Conservation (phyloP, 1,139 yeast species). For the Yamadazyma blattariae region DNA sequence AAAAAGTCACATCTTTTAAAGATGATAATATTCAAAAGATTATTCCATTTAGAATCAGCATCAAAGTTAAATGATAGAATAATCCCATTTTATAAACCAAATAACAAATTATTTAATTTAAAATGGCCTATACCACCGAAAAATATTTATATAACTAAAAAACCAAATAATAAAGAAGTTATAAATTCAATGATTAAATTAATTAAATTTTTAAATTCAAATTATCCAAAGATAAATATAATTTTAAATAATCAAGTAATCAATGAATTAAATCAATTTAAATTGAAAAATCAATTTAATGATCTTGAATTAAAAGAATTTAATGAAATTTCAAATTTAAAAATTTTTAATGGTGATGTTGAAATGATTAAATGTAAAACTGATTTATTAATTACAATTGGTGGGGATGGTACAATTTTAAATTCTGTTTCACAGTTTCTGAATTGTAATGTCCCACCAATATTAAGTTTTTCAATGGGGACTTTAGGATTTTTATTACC, state of each 20-base stretch:
- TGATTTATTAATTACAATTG: conserved; percentile 80
- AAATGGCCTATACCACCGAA: conserved; percentile 45
- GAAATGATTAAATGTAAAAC: conserved; percentile 54
- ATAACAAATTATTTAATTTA: conserved; percentile 47
- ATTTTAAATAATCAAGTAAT: conserved; percentile 76
- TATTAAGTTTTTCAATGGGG: conserved; percentile 84
- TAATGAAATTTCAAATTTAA: conserved; percentile 1
- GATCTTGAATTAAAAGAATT: conserved; percentile 46
- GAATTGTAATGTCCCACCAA: conserved; percentile 78
- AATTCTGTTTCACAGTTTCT: conserved; percentile 68
- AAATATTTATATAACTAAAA: conserved; percentile 77
- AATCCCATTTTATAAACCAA: conserved; percentile 28
- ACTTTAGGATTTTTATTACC: conserved; percentile 90
- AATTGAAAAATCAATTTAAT: conserved; percentile 36
- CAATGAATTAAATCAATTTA: conserved; percentile 55
- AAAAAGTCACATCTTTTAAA: too few relatives aligned
- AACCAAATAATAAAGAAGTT: conserved; percentile 74
- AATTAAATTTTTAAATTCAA: conserved; percentile 50
- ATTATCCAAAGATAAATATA: conserved; percentile 70
- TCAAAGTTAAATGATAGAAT: conserved; percentile 16
- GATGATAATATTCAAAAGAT: not conserved
- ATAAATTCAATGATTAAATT: conserved; percentile 65
- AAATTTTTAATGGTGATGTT: conserved; percentile 53
- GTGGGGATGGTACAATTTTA: conserved; percentile 94
- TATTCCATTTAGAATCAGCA: conserved; percentile 9